Conservation (phyloP, 2,329 filamentous ascomycete genomes). For the Eutypa lata region DNA sequence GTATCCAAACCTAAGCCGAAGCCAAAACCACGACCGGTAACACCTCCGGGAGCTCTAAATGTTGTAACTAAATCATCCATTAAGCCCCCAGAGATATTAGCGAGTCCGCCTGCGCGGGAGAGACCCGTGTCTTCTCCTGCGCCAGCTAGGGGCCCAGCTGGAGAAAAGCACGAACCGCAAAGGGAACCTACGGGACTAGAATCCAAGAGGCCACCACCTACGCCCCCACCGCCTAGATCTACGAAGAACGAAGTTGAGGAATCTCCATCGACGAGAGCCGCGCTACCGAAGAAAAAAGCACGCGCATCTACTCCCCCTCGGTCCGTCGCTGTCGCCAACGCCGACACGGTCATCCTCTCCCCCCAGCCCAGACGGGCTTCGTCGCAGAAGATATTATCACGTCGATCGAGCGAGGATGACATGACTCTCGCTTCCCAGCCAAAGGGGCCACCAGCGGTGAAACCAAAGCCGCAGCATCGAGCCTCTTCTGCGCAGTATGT, state of each 20-base stretch:
- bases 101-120: slow-evolving; percentile 17
- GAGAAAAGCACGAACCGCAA: slow-evolving; percentile 2
- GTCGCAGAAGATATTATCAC: slow-evolving; percentile 19
- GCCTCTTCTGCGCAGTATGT: slow-evolving; percentile 3
- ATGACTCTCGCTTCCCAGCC: slow-evolving; percentile 1
- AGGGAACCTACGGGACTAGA: neutral
- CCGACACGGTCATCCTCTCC: slow-evolving; percentile 22
- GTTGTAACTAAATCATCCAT: slow-evolving; percentile 21
- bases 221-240: slow-evolving; percentile 20
- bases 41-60: slow-evolving; percentile 28
- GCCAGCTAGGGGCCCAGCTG: neutral
- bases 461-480: slow-evolving; percentile 13
- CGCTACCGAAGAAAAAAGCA: slow-evolving; percentile 14
- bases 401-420: slow-evolving; percentile 5
- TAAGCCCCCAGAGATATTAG: slow-evolving; percentile 19
- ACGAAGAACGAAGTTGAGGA: slow-evolving; percentile 9
- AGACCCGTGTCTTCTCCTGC: slow-evolving; percentile 14
- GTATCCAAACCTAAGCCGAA: neutral
- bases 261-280: slow-evolving; percentile 1
- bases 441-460: slow-evolving; percentile 9
- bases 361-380: slow-evolving; percentile 23
- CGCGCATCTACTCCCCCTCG: slow-evolving; percentile 20
- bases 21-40: slow-evolving; percentile 23
- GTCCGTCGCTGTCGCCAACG: slow-evolving; percentile 11
- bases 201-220: slow-evolving; percentile 18